phyloP scores from a whole-genome alignment of 164 flowering plant genomes.

The Akebia trifoliata region DNA sequence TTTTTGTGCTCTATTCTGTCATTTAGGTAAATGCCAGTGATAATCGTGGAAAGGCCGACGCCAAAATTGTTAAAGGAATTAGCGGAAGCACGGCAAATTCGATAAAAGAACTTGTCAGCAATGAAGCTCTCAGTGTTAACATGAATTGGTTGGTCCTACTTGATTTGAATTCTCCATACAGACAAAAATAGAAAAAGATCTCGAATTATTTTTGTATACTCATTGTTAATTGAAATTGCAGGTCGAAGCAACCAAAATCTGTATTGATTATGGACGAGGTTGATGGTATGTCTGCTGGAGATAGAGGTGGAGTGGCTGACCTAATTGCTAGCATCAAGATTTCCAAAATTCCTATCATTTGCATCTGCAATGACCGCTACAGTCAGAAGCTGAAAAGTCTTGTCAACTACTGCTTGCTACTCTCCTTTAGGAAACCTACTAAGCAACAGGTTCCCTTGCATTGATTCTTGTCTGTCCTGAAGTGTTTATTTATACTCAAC shows the following conservation, averaged over 20 bases:
- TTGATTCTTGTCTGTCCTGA: background rate
- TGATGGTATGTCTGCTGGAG: conserved; percentile 99
- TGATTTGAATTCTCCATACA: background rate
- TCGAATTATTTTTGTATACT: background rate
- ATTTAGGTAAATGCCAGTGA: conserved; percentile 98
- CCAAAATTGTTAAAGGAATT: conserved; percentile 75
- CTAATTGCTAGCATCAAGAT: conserved; percentile 92
- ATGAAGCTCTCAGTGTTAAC: conserved; percentile 55
- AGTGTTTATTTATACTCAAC: background rate
- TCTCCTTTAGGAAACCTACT: conserved; percentile 86
- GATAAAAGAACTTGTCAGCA: conserved; percentile 87
- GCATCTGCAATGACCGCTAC: conserved; percentile 96
- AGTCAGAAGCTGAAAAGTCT: conserved; percentile 95
- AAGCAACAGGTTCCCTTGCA: conserved; percentile 71
- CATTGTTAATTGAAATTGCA: conserved; percentile 24
- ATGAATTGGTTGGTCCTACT: conserved; percentile 53
- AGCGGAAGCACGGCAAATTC: conserved; percentile 94
- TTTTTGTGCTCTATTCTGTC: background rate
- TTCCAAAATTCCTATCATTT: conserved; percentile 90
- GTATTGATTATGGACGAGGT: conserved; percentile 99
- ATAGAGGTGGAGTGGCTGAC: conserved; percentile 96
- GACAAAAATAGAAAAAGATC: background rate
- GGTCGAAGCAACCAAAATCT: conserved; percentile 66
- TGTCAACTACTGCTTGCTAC: conserved; percentile 74
- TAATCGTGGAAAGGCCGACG: conserved; percentile 91